These are phyloP conservation scores for Aspergillus diversus DNA, from an alignment of 495 filamentous ascomycete genomes.

Conservation along the genomic window DNA sequence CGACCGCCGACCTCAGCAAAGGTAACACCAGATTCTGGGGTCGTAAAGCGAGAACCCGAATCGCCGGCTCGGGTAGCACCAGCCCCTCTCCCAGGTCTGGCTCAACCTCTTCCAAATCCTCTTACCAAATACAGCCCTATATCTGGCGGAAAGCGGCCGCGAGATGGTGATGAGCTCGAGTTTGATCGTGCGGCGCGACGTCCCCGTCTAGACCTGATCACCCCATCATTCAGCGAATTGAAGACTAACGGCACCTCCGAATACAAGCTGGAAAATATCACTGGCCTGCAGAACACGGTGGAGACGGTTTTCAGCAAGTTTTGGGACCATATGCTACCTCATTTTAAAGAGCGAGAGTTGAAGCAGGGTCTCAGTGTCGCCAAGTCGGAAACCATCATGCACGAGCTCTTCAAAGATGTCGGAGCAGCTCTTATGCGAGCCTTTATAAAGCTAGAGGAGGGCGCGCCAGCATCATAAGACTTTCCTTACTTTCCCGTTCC, in stretches of 20 bases:
- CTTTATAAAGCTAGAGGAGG: slow-evolving; percentile 22
- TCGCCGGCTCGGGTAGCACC: background rate
- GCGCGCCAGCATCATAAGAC: background rate
- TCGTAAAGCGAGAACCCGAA: background rate
- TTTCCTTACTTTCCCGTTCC: background rate
- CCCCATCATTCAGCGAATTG: slow-evolving; percentile 1
- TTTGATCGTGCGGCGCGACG: slow-evolving; percentile 21
- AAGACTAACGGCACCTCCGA: slow-evolving; percentile 3
- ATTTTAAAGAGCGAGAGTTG: slow-evolving; percentile 18
- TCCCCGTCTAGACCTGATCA: slow-evolving; percentile 14
- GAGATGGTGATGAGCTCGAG: slow-evolving; percentile 15
- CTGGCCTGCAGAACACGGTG: slow-evolving; percentile 14
- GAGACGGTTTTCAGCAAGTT: slow-evolving; percentile 22
- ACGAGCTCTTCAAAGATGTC: slow-evolving; percentile 29
- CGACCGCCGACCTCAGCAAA: background rate
- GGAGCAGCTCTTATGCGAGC: slow-evolving; percentile 24
- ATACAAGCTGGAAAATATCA: slow-evolving; percentile 2
- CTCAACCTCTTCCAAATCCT: background rate
- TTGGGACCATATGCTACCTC: slow-evolving; percentile 22
- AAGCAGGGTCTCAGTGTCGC: slow-evolving; percentile 11
- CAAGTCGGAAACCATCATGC: slow-evolving; percentile 26
- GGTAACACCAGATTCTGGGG: background rate
- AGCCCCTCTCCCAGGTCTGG: background rate
- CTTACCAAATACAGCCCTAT: slow-evolving; percentile 5
- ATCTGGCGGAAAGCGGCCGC: slow-evolving; percentile 18